A percentile compares a stretch with the other conserved stretches of the same genome.
phyloP scores from a whole-genome alignment of 768 basidiomycete species.

The Suillus spraguei region DNA sequence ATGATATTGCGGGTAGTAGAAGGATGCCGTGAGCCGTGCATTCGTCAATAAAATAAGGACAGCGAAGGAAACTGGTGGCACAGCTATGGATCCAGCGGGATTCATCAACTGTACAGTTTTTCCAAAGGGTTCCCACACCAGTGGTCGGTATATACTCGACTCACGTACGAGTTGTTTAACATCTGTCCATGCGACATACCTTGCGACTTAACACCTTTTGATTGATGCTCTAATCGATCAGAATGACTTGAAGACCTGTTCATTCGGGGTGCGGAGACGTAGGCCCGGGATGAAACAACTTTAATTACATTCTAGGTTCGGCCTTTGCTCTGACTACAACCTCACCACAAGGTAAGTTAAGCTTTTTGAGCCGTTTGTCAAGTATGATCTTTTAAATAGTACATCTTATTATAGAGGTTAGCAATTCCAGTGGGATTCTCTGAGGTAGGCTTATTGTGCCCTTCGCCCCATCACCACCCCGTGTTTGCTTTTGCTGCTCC shows the following conservation, averaged over 20 bases:
- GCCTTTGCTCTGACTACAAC: conserved; percentile 52
- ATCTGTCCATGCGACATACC: conserved; percentile 44
- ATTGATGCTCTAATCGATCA: conserved; percentile 52
- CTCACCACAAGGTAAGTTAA: conserved; percentile 42
- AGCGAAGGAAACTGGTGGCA: too few species aligned
- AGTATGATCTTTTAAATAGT: conserved; percentile 49
- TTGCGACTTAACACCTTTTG: conserved; percentile 49
- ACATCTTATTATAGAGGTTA: conserved; percentile 25
- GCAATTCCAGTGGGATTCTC: conserved; percentile 19
- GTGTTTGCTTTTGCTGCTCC: background rate
- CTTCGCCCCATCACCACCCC: background rate
- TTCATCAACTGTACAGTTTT: too few species aligned
- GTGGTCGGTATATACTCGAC: too few species aligned
- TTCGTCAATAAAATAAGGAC: too few species aligned
- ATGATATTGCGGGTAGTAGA: background rate
- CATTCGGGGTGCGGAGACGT: conserved; percentile 12
- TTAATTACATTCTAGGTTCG: too few species aligned
- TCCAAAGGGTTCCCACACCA: too few species aligned
- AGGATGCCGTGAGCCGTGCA: background rate
- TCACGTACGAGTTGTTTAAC: too few species aligned
- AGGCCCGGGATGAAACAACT: background rate
- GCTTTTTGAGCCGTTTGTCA: conserved; percentile 44
- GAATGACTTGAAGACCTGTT: conserved; percentile 8
- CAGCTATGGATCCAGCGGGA: too few species aligned
- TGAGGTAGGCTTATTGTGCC: background rate